Conservation (phyloP, 1,284 basidiomycete species). For the Tetrapyrgos nigripes region DNA sequence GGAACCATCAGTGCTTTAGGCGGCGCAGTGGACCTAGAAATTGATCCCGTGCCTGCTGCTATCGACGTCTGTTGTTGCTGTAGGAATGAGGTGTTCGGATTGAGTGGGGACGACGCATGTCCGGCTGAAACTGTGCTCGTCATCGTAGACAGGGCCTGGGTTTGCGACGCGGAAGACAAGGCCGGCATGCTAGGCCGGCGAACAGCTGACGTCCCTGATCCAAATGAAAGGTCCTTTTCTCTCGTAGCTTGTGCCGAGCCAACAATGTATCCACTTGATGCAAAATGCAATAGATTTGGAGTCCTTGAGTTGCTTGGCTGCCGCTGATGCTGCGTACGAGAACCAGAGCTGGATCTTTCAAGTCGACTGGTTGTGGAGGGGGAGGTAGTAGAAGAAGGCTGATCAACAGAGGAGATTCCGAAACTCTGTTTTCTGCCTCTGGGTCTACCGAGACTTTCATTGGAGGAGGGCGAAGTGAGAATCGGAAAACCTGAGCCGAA, state of each 20-base stretch:
- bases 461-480: slow-evolving; percentile 17
- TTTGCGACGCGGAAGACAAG: slow-evolving; percentile 14
- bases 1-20: background rate
- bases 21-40: background rate
- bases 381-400: slow-evolving; percentile 26
- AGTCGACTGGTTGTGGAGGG: slow-evolving; percentile 20
- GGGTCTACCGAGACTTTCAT: slow-evolving; percentile 10
- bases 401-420: slow-evolving; percentile 30
- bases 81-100: background rate
- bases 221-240: slow-evolving; percentile 16
- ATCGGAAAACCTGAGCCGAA: background rate
- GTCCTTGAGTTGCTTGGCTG: slow-evolving; percentile 4
- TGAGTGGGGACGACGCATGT: background rate
- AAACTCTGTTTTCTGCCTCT: slow-evolving; percentile 14
- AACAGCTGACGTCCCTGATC: slow-evolving; percentile 6
- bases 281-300: slow-evolving; percentile 12
- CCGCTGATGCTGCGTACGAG: slow-evolving; percentile 17
- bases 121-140: background rate
- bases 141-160: background rate
- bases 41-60: background rate
- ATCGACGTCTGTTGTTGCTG: background rate
- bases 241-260: slow-evolving; percentile 19
- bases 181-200: slow-evolving; percentile 38
- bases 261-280: slow-evolving; percentile 13
- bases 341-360: slow-evolving; percentile 8